phyloP scores from a whole-genome alignment of 495 filamentous ascomycete genomes.

The Annulohypoxylon bovei region DNA sequence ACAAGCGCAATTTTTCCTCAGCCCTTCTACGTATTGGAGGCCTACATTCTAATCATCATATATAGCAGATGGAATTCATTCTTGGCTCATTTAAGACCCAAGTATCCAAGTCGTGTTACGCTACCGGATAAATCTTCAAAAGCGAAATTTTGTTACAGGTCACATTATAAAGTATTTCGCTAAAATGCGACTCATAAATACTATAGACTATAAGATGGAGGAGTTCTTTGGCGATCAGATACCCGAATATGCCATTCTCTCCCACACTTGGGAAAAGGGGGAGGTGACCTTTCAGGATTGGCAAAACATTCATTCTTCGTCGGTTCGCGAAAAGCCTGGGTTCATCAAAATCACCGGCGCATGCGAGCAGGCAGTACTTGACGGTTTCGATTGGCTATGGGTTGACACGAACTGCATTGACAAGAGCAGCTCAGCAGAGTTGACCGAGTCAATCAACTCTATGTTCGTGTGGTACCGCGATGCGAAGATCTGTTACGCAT shows the following conservation, averaged over 20 bases:
- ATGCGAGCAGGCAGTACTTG: background rate
- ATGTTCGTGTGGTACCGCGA: slow-evolving; percentile 55
- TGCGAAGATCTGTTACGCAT: slow-evolving; percentile 52
- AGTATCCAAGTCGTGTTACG: background rate
- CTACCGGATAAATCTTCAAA: background rate
- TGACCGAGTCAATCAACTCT: slow-evolving; percentile 37
- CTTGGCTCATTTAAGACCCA: background rate
- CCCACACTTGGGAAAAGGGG: slow-evolving; percentile 49
- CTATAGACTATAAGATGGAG: slow-evolving; percentile 6
- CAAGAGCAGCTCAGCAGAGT: slow-evolving; percentile 56
- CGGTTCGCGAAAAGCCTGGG: background rate
- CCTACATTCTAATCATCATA: background rate
- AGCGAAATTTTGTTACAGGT: background rate
- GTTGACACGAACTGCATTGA: slow-evolving; percentile 57
- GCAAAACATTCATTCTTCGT: background rate
- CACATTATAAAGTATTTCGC: background rate
- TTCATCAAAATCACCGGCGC: slow-evolving; percentile 9
- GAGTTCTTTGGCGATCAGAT: slow-evolving; percentile 39
- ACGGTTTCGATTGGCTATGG: slow-evolving; percentile 37
- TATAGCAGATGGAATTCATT: background rate
- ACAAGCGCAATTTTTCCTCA: background rate
- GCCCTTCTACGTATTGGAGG: background rate
- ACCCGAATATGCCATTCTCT: slow-evolving; percentile 50
- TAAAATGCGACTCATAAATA: slow-evolving; percentile 31
- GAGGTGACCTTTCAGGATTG: slow-evolving; percentile 49